Conservation (phyloP, 306 rosid genomes). For the Begonia masoniana region DNA sequence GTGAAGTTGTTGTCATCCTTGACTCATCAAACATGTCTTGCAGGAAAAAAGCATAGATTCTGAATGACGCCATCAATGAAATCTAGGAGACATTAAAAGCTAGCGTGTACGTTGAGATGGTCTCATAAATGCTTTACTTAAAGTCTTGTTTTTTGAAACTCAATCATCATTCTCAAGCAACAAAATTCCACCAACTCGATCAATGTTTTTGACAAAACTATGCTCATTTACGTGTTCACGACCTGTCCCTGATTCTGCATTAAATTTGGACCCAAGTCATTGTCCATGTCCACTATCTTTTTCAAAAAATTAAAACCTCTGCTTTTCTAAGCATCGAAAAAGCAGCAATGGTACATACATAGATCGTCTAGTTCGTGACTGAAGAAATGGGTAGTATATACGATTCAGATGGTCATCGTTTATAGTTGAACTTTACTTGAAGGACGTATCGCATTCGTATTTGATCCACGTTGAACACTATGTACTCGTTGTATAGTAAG, state of each 20-base stretch:
- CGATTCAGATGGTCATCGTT: slow-evolving; percentile 10
- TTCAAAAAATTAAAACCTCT: not conserved
- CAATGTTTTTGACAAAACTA: slow-evolving; percentile 30
- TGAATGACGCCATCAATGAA: slow-evolving; percentile 40
- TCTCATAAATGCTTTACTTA: slow-evolving; percentile 48
- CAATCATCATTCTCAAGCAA: slow-evolving; percentile 32
- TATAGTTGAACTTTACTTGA: slow-evolving; percentile 64
- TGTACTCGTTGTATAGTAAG: slow-evolving; percentile 72
- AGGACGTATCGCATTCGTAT: slow-evolving; percentile 73
- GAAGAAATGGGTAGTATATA: not conserved
- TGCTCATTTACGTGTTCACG: slow-evolving; percentile 8
- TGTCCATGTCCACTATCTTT: not conserved
- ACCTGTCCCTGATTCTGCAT: not conserved
- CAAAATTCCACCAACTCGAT: slow-evolving; percentile 34
- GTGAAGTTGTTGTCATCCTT: not conserved
- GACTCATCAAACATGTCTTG: slow-evolving; percentile 19
- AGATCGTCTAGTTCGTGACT: not conserved
- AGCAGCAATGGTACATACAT: not conserved
- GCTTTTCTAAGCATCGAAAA: not conserved
- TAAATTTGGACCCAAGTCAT: not conserved
- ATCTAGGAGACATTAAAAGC: slow-evolving; percentile 36
- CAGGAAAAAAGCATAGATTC: slow-evolving; percentile 40
- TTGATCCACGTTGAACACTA: slow-evolving; percentile 82
- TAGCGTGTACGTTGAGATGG: slow-evolving; percentile 37
- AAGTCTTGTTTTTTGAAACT: slow-evolving; percentile 16